phyloP scores from a whole-genome alignment of 345 rosid species.

The Eucalyptus urophylla region DNA sequence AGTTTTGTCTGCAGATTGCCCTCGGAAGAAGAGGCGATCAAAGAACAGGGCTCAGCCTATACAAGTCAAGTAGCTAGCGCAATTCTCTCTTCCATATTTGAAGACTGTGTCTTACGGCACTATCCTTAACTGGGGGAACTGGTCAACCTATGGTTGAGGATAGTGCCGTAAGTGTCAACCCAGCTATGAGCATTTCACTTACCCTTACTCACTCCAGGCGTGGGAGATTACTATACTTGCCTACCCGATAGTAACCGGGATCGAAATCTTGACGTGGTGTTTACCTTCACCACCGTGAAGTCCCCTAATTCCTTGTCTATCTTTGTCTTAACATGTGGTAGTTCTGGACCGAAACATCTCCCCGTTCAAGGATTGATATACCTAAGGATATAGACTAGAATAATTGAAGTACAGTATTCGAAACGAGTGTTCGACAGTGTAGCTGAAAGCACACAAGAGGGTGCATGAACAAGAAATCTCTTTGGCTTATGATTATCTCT shows the following conservation, averaged over 20 bases:
- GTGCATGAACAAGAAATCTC: background rate
- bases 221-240: too few species aligned
- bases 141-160: too few species aligned
- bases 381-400: background rate
- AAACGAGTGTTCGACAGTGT: background rate
- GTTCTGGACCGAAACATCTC: background rate
- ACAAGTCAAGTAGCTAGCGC: background rate
- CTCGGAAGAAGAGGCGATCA: background rate
- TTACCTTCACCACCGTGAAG: too few species aligned
- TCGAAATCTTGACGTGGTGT: too few species aligned
- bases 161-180: too few species aligned
- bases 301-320: too few species aligned
- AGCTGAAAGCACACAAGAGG: background rate
- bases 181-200: too few species aligned
- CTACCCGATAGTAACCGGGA: fast-evolving
- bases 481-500: background rate
- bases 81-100: background rate
- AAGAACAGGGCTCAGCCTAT: background rate
- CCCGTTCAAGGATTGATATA: background rate
- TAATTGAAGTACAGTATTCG: background rate
- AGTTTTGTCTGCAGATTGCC: background rate
- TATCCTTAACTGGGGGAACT: too few species aligned
- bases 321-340: too few species aligned
- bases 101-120: too few species aligned
- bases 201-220: fast-evolving